phyloP scores from a whole-genome alignment of 768 basidiomycete species.

The Leucocoprinus sp. region DNA sequence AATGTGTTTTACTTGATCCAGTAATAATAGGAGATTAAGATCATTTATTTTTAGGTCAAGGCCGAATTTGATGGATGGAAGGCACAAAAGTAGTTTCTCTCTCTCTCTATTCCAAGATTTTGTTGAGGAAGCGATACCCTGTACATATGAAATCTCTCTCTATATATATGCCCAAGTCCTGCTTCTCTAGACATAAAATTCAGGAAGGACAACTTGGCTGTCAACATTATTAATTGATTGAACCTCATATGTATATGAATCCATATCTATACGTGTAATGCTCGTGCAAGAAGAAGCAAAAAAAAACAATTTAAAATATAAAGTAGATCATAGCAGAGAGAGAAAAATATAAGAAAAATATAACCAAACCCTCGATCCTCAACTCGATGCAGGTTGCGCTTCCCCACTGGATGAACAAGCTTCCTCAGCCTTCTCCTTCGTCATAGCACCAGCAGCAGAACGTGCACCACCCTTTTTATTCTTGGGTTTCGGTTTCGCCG shows the following conservation, averaged over 20 bases:
- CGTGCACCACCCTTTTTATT: constrained; percentile 21
- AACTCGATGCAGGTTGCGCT: neutral
- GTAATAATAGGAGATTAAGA: too few relatives aligned
- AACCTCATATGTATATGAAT: too few relatives aligned
- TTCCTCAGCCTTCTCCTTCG: neutral
- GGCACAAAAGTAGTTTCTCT: too few relatives aligned
- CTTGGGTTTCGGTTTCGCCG: constrained; percentile 65
- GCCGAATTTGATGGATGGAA: constrained; percentile 16
- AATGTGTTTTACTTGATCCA: neutral
- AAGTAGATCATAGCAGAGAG: neutral
- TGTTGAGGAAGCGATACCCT: too few relatives aligned
- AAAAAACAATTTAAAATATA: neutral
- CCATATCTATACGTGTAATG: too few relatives aligned
- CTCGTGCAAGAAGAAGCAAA: neutral
- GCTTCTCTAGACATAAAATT: too few relatives aligned
- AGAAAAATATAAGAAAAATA: neutral
- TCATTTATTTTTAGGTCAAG: constrained; percentile 16
- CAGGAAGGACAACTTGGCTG: too few relatives aligned
- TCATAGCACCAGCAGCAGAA: neutral
- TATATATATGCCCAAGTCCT: too few relatives aligned
- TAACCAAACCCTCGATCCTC: neutral
- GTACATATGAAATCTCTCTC: too few relatives aligned
- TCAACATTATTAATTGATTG: too few relatives aligned
- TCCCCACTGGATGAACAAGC: neutral
- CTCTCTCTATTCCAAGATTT: too few relatives aligned